A percentile compares a stretch with the other conserved stretches of the same genome.
Evolutionary conservation across 441 rosid species (phyloP).

Genomic region (Brassica hybrid): DNA sequence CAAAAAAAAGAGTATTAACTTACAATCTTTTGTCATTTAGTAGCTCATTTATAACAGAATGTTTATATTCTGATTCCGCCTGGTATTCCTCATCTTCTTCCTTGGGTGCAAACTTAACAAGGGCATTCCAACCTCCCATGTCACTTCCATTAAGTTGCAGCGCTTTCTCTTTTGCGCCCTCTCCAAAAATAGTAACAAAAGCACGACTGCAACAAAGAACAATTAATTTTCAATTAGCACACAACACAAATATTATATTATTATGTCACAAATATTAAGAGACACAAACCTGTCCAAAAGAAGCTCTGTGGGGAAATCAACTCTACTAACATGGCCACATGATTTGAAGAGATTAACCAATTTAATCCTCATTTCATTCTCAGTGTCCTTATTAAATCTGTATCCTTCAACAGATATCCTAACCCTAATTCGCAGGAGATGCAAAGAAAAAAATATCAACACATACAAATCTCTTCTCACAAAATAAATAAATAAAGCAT

Average conservation of each 20-base stretch:
- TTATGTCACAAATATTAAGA: background rate
- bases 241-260: background rate
- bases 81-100: background rate
- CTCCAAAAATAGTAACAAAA: background rate
- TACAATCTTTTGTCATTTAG: background rate
- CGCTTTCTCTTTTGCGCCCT: background rate
- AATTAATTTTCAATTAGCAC: background rate
- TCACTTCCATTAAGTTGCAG: background rate
- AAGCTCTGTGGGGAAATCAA: background rate
- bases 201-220: background rate
- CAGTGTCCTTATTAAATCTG: background rate
- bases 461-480: background rate
- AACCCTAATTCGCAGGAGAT: background rate
- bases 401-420: background rate
- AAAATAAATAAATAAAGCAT: background rate
- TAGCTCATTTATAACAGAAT: background rate
- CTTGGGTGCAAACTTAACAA: background rate
- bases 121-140: background rate
- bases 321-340: background rate
- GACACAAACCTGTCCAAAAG: background rate
- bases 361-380: background rate
- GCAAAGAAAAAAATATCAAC: background rate
- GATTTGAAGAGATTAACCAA: background rate
- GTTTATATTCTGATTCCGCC: background rate
- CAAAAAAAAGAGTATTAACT: background rate